A percentile compares a stretch with the other conserved stretches of the same genome.
Evolutionary conservation across 2,329 filamentous ascomycete genomes (phyloP).

Genomic region (Aureobasidium melanogenum): DNA sequence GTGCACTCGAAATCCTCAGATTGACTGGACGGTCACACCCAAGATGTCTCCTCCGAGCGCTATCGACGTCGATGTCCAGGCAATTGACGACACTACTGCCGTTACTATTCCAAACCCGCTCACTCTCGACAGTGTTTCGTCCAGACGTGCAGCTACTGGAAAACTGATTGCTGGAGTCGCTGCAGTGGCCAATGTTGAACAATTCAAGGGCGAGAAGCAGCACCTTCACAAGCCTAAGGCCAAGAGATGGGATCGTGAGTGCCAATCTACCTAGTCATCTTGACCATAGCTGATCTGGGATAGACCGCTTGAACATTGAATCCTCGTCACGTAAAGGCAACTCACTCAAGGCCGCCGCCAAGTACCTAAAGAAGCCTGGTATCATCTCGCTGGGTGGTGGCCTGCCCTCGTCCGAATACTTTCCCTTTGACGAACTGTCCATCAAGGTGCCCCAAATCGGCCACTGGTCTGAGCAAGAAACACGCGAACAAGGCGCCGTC

Average conservation of each 20-base stretch:
- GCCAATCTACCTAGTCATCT: background rate
- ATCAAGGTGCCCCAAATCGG: constrained; percentile 64
- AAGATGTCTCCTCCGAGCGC: constrained; percentile 9
- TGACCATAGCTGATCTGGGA: background rate
- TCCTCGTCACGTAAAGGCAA: constrained; percentile 45
- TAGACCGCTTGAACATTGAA: constrained; percentile 39
- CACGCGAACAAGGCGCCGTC: constrained; percentile 49
- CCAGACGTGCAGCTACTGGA: constrained; percentile 61
- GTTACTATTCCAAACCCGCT: constrained; percentile 43
- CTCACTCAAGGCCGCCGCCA: constrained; percentile 75
- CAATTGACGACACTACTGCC: constrained; percentile 19
- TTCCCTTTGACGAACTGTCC: constrained; percentile 74
- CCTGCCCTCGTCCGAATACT: constrained; percentile 79
- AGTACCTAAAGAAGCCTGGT: constrained; percentile 68
- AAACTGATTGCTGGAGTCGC: constrained; percentile 67
- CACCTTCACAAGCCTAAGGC: constrained; percentile 61
- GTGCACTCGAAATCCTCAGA: background rate
- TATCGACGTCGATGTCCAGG: constrained; percentile 9
- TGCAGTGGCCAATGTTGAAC: constrained; percentile 66
- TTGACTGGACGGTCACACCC: background rate
- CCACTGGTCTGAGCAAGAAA: constrained; percentile 62
- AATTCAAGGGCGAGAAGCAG: constrained; percentile 64
- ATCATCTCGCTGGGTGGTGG: constrained; percentile 90
- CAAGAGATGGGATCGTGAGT: constrained; percentile 76
- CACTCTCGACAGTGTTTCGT: constrained; percentile 57